Evolutionary conservation across 2,329 filamentous ascomycete species (phyloP).

Genomic region (Phaeosphaeria sp.): DNA sequence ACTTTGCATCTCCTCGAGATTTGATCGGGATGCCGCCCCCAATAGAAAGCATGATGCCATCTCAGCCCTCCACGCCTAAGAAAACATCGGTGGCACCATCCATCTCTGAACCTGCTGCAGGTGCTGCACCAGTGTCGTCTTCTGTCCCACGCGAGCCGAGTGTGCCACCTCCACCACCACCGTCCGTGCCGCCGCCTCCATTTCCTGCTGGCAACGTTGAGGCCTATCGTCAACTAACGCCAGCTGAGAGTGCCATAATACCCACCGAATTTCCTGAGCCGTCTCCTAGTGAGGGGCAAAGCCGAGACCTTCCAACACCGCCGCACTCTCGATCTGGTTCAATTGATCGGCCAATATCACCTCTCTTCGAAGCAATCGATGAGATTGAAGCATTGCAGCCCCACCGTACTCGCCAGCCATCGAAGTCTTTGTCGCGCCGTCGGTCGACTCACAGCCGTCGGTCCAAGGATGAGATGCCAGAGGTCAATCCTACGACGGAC

Average conservation of each 20-base stretch:
- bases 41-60: slow-evolving; percentile 24
- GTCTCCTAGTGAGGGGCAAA: slow-evolving; percentile 10
- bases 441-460: slow-evolving; percentile 37
- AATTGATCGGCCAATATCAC: slow-evolving; percentile 32
- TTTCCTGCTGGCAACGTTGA: slow-evolving; percentile 18
- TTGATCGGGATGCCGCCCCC: slow-evolving; percentile 28
- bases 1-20: slow-evolving; percentile 34
- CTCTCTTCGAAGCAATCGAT: slow-evolving; percentile 43
- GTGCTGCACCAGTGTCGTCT: no score
- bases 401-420: slow-evolving; percentile 29
- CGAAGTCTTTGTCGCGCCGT: slow-evolving; percentile 32
- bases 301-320: slow-evolving; percentile 29
- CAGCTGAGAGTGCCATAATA: slow-evolving; percentile 33
- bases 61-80: slow-evolving; percentile 20
- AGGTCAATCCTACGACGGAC: slow-evolving; percentile 20
- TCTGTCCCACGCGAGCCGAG: background rate
- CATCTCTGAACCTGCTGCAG: background rate
- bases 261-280: slow-evolving; percentile 21
- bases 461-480: slow-evolving; percentile 35
- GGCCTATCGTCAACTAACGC: slow-evolving; percentile 14
- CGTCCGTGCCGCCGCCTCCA: slow-evolving; percentile 11
- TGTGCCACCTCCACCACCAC: slow-evolving; percentile 11
- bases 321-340: slow-evolving; percentile 33
- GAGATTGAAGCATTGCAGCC: slow-evolving; percentile 42
- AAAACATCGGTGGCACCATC: slow-evolving; percentile 11